Evolutionary conservation across 805 yeast species (phyloP).

Genomic region (Barnettozyma wickerhamii): DNA sequence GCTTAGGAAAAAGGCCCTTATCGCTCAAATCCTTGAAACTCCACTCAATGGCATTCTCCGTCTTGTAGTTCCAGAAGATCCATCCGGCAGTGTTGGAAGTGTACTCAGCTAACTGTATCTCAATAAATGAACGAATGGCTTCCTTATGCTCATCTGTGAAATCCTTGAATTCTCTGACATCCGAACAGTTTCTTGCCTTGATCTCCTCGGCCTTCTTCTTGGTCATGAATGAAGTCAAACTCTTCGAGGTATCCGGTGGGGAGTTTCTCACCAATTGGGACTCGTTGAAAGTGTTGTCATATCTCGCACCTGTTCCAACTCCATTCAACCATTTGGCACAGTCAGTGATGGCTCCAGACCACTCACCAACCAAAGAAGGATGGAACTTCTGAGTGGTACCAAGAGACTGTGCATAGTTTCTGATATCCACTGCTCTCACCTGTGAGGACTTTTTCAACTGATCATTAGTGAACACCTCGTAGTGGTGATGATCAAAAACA

Average conservation of each 20-base stretch:
- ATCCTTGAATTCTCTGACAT: conserved; percentile 31
- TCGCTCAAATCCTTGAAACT: conserved; percentile 50
- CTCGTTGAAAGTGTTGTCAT: conserved; percentile 50
- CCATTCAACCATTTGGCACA: conserved; percentile 90
- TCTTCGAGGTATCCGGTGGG: conserved; percentile 3
- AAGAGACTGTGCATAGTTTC: conserved; percentile 28
- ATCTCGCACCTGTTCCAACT: conserved; percentile 77
- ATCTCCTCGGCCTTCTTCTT: neutral
- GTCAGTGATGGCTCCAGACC: conserved; percentile 90
- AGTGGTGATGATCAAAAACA: conserved; percentile 84
- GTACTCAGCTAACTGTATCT: conserved; percentile 56
- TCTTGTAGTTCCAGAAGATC: conserved; percentile 70
- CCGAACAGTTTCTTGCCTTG: conserved; percentile 32
- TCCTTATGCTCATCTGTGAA: conserved; percentile 41
- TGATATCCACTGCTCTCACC: conserved; percentile 31
- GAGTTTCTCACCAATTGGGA: conserved; percentile 15
- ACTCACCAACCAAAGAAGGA: conserved; percentile 68
- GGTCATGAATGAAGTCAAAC: neutral
- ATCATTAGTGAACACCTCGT: conserved; percentile 72
- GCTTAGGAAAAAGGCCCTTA: conserved; percentile 55
- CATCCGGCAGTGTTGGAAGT: conserved; percentile 47
- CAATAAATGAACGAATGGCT: conserved; percentile 50
- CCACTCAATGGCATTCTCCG: conserved; percentile 66
- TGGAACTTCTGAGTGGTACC: conserved; percentile 31
- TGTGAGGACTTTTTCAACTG: conserved; percentile 45